phyloP scores from a whole-genome alignment of 1,284 basidiomycete genomes.

The Golubevia sp. region DNA sequence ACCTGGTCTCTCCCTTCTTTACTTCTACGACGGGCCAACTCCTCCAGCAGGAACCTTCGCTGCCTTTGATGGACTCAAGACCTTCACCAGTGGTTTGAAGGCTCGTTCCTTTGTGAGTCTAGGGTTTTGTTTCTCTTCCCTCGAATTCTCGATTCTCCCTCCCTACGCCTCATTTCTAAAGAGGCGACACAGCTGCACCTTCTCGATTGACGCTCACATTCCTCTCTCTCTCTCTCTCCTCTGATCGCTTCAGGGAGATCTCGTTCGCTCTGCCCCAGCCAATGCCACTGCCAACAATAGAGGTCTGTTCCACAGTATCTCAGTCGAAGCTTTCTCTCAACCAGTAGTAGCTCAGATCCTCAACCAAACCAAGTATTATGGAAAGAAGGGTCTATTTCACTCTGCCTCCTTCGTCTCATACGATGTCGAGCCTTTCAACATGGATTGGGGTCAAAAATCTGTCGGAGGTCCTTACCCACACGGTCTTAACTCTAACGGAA shows the following conservation, averaged over 20 bases:
- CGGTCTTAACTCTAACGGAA: constrained; percentile 8
- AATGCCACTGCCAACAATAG: constrained; percentile 16
- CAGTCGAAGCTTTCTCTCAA: constrained; percentile 27
- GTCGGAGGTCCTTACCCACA: constrained; percentile 19
- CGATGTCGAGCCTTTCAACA: constrained; percentile 41
- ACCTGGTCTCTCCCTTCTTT: constrained; percentile 20
- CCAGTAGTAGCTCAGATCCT: constrained; percentile 26
- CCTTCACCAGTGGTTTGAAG: constrained; percentile 30
- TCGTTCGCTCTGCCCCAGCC: constrained; percentile 22
- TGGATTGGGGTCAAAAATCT: too few species aligned
- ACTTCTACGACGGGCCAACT: constrained; percentile 27
- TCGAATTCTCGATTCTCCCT: too few species aligned
- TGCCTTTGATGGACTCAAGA: constrained; percentile 7
- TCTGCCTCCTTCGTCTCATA: constrained; percentile 28
- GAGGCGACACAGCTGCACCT: too few species aligned
- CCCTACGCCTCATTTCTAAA: too few species aligned
- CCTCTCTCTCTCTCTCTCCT: too few species aligned
- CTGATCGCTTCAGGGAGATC: too few species aligned
- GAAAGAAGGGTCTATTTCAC: constrained; percentile 14
- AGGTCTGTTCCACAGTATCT: constrained; percentile 33
- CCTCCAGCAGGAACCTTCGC: constrained; percentile 16
- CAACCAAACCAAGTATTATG: constrained; percentile 25
- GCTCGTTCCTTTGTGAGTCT: constrained; percentile 14
- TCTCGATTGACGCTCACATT: too few species aligned
- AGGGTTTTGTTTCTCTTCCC: too few species aligned